Conservation (phyloP, 176 grass and related monocot species). For the Tillandsia fasciculata region DNA sequence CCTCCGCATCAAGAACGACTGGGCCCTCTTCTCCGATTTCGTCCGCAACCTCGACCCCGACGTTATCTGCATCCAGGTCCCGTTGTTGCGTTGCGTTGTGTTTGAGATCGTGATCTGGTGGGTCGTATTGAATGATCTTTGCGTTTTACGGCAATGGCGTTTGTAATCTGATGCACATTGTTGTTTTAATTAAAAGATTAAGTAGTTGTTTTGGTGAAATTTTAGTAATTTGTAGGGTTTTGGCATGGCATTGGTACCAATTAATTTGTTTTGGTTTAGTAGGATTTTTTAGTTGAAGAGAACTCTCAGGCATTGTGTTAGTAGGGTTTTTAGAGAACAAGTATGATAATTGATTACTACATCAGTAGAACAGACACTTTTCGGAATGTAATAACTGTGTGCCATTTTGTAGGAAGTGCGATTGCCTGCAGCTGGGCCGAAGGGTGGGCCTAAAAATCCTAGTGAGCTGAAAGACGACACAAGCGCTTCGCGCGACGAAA, state of each 20-base stretch:
- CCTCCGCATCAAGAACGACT: conserved; percentile 86
- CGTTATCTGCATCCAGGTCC: conserved; percentile 82
- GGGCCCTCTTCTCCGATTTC: conserved; percentile 63
- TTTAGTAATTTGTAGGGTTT: too few species aligned
- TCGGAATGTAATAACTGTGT: conserved; percentile 5
- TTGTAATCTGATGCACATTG: too few species aligned
- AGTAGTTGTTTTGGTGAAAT: too few species aligned
- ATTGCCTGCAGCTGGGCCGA: conserved; percentile 80
- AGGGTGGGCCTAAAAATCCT: conserved; percentile 73
- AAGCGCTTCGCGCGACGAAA: conserved; percentile 69
- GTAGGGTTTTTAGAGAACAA: neutral
- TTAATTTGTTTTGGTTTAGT: too few species aligned
- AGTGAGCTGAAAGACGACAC: conserved; percentile 87
- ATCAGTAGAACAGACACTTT: neutral
- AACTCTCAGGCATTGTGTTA: too few species aligned
- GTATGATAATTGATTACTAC: neutral
- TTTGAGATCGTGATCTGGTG: neutral
- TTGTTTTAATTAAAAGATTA: too few species aligned
- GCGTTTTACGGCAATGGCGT: neutral
- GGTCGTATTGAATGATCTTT: neutral
- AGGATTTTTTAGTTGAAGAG: too few species aligned
- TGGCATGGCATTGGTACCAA: too few species aligned
- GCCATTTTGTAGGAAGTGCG: conserved; percentile 73
- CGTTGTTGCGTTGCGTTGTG: neutral
- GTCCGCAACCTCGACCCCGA: conserved; percentile 61